Evolutionary conservation across 2,329 filamentous ascomycete genomes (phyloP).

Genomic region (Fonsecaea erecta): DNA sequence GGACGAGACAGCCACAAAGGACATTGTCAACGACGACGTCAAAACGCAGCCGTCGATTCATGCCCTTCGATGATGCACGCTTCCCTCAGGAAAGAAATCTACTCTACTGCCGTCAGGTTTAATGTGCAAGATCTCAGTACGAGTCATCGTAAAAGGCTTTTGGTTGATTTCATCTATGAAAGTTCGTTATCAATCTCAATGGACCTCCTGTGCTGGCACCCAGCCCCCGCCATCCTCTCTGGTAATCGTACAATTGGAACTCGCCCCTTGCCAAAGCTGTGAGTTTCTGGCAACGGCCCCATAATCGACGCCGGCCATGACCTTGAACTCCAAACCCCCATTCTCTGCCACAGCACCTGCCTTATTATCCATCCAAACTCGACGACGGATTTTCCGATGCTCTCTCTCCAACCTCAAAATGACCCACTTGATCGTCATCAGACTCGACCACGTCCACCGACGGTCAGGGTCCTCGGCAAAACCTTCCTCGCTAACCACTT

Average conservation of each 20-base stretch:
- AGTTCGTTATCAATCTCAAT: slow-evolving; percentile 26
- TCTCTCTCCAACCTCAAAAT: slow-evolving; percentile 51
- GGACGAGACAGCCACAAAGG: too few relatives aligned
- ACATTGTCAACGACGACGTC: too few relatives aligned
- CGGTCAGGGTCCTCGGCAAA: slow-evolving; percentile 44
- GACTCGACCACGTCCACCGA: slow-evolving; percentile 49
- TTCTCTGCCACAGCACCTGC: slow-evolving; percentile 1
- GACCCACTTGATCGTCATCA: slow-evolving; percentile 53
- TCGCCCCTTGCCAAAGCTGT: slow-evolving; percentile 43
- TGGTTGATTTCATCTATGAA: slow-evolving; percentile 25
- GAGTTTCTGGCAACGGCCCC: slow-evolving; percentile 47
- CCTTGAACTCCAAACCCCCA: slow-evolving; percentile 21
- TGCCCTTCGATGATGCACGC: too few relatives aligned
- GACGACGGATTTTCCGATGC: slow-evolving; percentile 41
- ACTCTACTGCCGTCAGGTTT: too few relatives aligned
- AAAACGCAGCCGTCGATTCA: too few relatives aligned
- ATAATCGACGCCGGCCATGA: slow-evolving; percentile 44
- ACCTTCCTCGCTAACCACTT: slow-evolving; percentile 51
- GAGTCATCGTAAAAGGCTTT: slow-evolving; percentile 22
- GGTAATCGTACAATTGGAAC: slow-evolving; percentile 28
- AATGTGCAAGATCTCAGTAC: too few relatives aligned
- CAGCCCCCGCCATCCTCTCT: slow-evolving; percentile 21
- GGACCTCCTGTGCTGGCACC: slow-evolving; percentile 32
- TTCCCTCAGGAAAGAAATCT: too few relatives aligned
- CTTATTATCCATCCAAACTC: slow-evolving; percentile 32